Evolutionary conservation across 305 asterid genomes (phyloP), one percentile per base, ranked within the genome.

Genomic region (Ruellia speciosa): DNA sequence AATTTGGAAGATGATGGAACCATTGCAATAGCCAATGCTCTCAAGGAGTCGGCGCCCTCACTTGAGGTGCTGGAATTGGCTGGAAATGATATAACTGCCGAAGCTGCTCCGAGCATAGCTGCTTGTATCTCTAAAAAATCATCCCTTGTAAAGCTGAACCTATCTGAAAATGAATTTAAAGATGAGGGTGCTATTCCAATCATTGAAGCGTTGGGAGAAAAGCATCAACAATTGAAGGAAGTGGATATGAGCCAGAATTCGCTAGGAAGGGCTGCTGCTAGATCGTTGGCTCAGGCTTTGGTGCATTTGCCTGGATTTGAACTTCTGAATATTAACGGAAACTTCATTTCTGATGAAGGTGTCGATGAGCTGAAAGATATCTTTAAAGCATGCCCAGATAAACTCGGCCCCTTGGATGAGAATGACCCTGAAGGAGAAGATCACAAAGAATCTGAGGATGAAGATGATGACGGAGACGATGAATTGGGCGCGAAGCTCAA

Each of bases 341-440:
- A 92, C 76, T 82, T 75, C 70, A 83, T 88, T 18, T 81, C 96
- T 14, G 97, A 86, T 1, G 97, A 84, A 72, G 95, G 93, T 28
- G 60, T 92, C 3, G 89, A 86, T 52, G 99, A 92, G 68, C 67
- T 92, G 82, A 78, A 68, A 65, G 84, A 72, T 16, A 72, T 81
- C 56, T 92, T 88, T 60, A 79, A 92, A 75, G 76, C 75, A 46
- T 81, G 59, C 58, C 85, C 81, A 0, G 78, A 82, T 3, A 78
- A 76, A 69, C 97, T 92, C 12, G 96, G 79, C 2, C 75, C 86
- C 11, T 71, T 92, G 70, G 99, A 92, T 51, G 99, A 92, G 54
- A 92, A 92, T 60, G 96, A 92, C 66, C 95, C 95, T 0, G 90
- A 88, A 7, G 96, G 94, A 40, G 93, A 70, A 58, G 96, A 85